Evolutionary conservation across 768 basidiomycete genomes (phyloP).

Genomic region (Wakefieldia striispora): DNA sequence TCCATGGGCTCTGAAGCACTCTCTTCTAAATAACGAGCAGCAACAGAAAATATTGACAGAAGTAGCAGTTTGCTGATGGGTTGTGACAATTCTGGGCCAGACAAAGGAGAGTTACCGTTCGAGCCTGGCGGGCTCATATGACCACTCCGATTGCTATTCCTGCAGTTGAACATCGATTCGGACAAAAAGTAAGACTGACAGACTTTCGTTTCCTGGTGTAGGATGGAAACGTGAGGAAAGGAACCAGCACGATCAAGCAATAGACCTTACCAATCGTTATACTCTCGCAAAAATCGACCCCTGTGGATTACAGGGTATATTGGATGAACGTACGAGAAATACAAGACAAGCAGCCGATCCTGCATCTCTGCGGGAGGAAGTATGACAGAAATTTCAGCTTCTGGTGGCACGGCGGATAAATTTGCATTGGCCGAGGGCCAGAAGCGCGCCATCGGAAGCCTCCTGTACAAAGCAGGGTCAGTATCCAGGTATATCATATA

Average conservation of each 20-base stretch:
- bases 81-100: slow-evolving; percentile 51
- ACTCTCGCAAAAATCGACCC: slow-evolving; percentile 64
- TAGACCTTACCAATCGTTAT: slow-evolving; percentile 45
- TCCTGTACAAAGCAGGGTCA: slow-evolving; percentile 40
- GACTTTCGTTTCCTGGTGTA: slow-evolving; percentile 28
- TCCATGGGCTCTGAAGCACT: slow-evolving; percentile 43
- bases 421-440: slow-evolving; percentile 61
- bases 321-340: slow-evolving; percentile 83
- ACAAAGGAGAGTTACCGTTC: slow-evolving; percentile 10
- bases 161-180: slow-evolving; percentile 13
- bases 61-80: slow-evolving; percentile 67
- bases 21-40: slow-evolving; percentile 67
- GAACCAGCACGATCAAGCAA: neutral
- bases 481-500: slow-evolving; percentile 4
- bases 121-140: slow-evolving; percentile 34
- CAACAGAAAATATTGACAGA: slow-evolving; percentile 77
- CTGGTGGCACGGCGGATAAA: slow-evolving; percentile 36
- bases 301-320: slow-evolving; percentile 81
- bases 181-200: neutral
- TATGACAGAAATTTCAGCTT: slow-evolving; percentile 42
- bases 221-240: slow-evolving; percentile 1
- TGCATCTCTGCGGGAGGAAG: slow-evolving; percentile 65
- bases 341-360: slow-evolving; percentile 67
- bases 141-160: slow-evolving; percentile 30
- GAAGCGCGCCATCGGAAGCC: slow-evolving; percentile 69